Evolutionary conservation across 371 early-diverging fungal species (phyloP), one percentile per base, ranked within the genome.

Genomic region (Mortierella polycephala): DNA sequence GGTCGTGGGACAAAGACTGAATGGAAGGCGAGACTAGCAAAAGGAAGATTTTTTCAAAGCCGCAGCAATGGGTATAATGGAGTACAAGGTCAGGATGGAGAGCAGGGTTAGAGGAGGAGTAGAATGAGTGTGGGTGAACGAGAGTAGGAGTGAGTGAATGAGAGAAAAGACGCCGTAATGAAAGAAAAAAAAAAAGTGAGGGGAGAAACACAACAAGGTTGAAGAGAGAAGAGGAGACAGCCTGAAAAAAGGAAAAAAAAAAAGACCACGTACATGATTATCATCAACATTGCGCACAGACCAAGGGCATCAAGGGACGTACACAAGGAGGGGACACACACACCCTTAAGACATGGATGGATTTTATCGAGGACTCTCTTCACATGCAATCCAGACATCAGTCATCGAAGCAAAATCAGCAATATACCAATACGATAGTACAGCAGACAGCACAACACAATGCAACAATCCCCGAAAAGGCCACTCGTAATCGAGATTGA

Each of bases 401-500:
- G 30, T 30, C 30, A 30, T 30, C 4, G 30, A 30, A 30, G 30
- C 30, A 30, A 30, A 30, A 2, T 30, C 30, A 30, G 30, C 30
- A 30, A 30, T 30, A 30, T 4, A 30, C 30, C 30, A 30, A 30
- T 4, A 30, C 30, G 30, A 30, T 30, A 30, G 4, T 30, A 30
- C 30, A 30, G 30, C 30, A 30, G 30, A 2, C 37, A 8, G 14
- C n/a, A 40, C 41, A 51, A 9, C 41, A 64, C 21, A 30, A 64
- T 67, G 71, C 76, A 70, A 21, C 74, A 63, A 49, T 55, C 56
- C 52, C 39, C 69, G 49, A 40, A n/a, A 41, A 53, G 65, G 7
- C 72, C 72, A 7, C 72, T 77, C 58, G 68, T 68, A 14, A 61
- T 69, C 11, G 77, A 77, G 46, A 64, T 77, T 46, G 77, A 77